Conservation (phyloP, 2,329 filamentous ascomycete genomes). For the Peltaster fructicola region DNA sequence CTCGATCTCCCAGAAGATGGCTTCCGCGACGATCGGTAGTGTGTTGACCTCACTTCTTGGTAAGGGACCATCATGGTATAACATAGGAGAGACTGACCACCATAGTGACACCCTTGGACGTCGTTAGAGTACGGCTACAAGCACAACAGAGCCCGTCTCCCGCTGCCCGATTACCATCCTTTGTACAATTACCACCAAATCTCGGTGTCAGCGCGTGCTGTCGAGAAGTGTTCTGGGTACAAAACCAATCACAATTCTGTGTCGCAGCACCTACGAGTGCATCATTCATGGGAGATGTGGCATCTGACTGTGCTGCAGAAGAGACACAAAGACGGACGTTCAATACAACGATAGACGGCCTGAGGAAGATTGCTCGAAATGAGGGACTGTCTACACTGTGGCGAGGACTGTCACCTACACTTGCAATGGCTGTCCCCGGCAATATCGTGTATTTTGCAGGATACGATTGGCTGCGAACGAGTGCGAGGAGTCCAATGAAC, state of each 20-base stretch:
- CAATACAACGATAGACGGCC: conserved; percentile 76
- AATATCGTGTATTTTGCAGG: conserved; percentile 99
- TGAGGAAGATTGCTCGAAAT: conserved; percentile 87
- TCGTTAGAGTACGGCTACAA: conserved; percentile 86
- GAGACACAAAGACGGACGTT: conserved; percentile 70
- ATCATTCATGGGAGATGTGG: conserved; percentile 24
- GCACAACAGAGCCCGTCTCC: conserved; percentile 49
- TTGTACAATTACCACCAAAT: conserved; percentile 59
- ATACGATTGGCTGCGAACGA: conserved; percentile 82
- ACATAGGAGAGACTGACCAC: conserved; percentile 3
- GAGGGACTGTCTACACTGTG: conserved; percentile 77
- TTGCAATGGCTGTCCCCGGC: conserved; percentile 82
- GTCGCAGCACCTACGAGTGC: conserved; percentile 38
- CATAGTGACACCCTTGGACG: conserved; percentile 82
- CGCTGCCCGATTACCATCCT: conserved; percentile 31
- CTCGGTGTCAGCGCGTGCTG: conserved; percentile 90
- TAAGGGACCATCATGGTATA: conserved; percentile 26
- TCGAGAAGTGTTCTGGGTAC: conserved; percentile 91
- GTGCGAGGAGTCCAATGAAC: conserved; percentile 52
- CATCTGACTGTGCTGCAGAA: conserved; percentile 66
- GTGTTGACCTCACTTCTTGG: conserved; percentile 76
- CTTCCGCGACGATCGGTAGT: conserved; percentile 82
- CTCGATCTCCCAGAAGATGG: conserved; percentile 77
- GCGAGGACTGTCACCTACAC: conserved; percentile 83
- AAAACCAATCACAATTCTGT: conserved; percentile 66